Conservation (phyloP, 2,329 filamentous ascomycete species). For the Colletotrichum truncatum region DNA sequence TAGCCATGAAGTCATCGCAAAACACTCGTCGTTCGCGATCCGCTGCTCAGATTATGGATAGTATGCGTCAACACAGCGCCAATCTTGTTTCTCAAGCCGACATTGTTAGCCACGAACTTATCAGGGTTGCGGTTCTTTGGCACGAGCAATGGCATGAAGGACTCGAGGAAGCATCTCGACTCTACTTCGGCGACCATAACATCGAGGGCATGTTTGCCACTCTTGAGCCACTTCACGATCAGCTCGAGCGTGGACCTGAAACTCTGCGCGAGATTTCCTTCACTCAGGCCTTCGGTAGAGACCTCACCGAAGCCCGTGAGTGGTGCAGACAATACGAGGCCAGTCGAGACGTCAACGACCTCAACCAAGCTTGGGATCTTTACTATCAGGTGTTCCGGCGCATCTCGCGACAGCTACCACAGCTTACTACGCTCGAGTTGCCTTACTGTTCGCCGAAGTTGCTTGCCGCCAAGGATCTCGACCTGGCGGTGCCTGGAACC, state of each 20-base stretch:
- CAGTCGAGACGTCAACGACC: slow-evolving; percentile 89
- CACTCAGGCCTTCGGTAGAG: slow-evolving; percentile 94
- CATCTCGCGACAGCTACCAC: slow-evolving; percentile 91
- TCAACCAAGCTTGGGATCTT: slow-evolving; percentile 98
- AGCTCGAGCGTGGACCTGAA: slow-evolving; percentile 90
- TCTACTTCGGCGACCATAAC: slow-evolving; percentile 98
- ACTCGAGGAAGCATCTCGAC: slow-evolving; percentile 91
- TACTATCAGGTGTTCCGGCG: slow-evolving; percentile 99
- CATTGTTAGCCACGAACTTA: slow-evolving; percentile 93
- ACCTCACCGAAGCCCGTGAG: slow-evolving; percentile 92
- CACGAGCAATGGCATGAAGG: slow-evolving; percentile 99
- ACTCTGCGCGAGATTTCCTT: slow-evolving; percentile 97
- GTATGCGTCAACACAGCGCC: slow-evolving; percentile 94
- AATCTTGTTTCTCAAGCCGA: slow-evolving; percentile 95
- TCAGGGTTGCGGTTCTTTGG: slow-evolving; percentile 96
- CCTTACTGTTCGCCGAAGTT: slow-evolving; percentile 97
- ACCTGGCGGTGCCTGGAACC: slow-evolving; percentile 94
- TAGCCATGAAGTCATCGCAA: slow-evolving; percentile 94
- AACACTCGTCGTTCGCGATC: slow-evolving; percentile 85
- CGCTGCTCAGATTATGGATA: slow-evolving; percentile 95
- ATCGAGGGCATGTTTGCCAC: slow-evolving; percentile 97
- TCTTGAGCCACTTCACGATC: slow-evolving; percentile 88
- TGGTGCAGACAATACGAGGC: slow-evolving; percentile 94
- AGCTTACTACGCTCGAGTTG: slow-evolving; percentile 90
- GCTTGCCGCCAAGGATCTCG: slow-evolving; percentile 83